Evolutionary conservation across 164 flowering plant species (phyloP).

Genomic region (Stephania yunnanensis): DNA sequence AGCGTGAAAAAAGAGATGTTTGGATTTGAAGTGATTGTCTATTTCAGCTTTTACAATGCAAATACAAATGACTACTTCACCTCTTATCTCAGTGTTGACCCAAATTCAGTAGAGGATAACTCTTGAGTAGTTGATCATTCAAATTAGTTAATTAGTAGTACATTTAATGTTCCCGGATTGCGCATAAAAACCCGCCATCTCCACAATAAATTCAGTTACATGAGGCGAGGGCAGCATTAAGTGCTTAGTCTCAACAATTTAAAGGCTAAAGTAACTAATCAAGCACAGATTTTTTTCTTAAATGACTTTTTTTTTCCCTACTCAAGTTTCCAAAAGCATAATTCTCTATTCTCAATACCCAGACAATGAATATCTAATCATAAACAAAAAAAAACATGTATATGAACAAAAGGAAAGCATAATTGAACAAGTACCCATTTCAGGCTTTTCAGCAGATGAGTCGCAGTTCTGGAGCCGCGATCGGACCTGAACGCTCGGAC

Average conservation of each 20-base stretch:
- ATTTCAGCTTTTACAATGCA: neutral
- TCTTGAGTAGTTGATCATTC: neutral
- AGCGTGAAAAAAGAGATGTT: neutral
- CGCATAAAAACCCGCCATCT: neutral
- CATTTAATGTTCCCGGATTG: neutral
- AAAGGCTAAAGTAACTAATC: neutral
- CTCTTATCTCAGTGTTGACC: neutral
- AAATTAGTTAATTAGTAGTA: neutral
- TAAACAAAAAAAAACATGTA: neutral
- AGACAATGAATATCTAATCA: neutral
- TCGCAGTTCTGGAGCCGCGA: slow-evolving; percentile 44
- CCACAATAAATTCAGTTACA: neutral
- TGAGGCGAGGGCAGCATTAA: neutral
- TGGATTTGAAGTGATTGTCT: neutral
- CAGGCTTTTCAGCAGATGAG: slow-evolving; percentile 25
- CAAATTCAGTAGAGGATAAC: neutral
- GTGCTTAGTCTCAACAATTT: neutral
- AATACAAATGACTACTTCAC: neutral
- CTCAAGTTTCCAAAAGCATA: neutral
- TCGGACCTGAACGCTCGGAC: slow-evolving; percentile 38
- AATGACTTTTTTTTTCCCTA: neutral
- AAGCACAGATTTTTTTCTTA: neutral
- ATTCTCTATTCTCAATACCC: neutral
- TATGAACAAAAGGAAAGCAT: neutral
- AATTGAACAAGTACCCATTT: slow-evolving; percentile 18